phyloP scores from a whole-genome alignment of 306 rosid species.

The Rubus idaeus region DNA sequence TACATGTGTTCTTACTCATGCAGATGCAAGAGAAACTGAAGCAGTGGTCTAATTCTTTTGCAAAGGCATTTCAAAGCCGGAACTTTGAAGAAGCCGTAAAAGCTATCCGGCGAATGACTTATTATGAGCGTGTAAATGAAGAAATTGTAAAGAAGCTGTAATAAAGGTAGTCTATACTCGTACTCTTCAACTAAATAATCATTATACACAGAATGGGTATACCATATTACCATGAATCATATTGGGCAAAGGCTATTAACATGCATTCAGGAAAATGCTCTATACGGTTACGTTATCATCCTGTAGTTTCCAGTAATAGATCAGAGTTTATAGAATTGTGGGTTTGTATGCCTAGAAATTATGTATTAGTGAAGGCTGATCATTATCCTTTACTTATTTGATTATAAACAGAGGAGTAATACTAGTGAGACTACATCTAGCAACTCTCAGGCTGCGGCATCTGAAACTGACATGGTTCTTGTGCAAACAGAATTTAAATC shows the following conservation, averaged over 20 bases:
- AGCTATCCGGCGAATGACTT: slow-evolving; percentile 71
- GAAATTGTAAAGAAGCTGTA: slow-evolving; percentile 70
- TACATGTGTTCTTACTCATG: slow-evolving; percentile 24
- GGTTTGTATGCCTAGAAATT: neutral
- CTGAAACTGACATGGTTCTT: neutral
- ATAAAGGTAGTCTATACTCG: slow-evolving; percentile 32
- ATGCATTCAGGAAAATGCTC: neutral
- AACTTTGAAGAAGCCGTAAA: slow-evolving; percentile 63
- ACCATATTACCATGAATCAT: neutral
- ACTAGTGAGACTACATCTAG: neutral
- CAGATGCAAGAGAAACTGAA: slow-evolving; percentile 82
- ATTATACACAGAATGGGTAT: neutral
- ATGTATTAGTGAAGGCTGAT: neutral
- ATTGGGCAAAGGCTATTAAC: neutral
- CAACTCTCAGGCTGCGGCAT: slow-evolving; percentile 6
- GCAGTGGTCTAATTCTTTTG: slow-evolving; percentile 60
- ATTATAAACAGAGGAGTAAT: neutral
- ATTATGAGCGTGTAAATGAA: slow-evolving; percentile 77
- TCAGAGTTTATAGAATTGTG: neutral
- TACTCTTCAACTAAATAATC: neutral
- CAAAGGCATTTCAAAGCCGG: slow-evolving; percentile 49
- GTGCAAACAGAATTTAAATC: neutral
- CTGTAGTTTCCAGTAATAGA: neutral
- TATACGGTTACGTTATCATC: neutral
- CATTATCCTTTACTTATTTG: neutral